Evolutionary conservation across 179 eudicot species (phyloP), one percentile per base, ranked within the genome.

Genomic region (Silene noctiflora): DNA sequence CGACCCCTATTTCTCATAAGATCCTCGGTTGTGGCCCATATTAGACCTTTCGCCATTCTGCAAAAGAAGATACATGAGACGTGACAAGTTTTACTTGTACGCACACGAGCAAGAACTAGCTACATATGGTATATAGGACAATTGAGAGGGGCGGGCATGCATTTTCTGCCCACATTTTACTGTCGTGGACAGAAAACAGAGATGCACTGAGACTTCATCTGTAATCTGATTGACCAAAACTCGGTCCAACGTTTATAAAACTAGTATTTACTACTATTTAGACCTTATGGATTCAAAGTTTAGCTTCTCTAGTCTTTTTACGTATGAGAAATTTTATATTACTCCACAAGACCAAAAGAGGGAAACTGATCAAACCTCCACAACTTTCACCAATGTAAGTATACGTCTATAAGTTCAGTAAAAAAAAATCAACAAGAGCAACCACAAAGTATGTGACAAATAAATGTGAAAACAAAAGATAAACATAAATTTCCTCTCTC

Each of bases 1-100:
- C 81, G 82, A 0, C 88, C 89, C 75, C 84, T 87, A 78, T 90
- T 93, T 67, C 85, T 85, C 58, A 89, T 89, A 78, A 93, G 72
- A 83, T 93, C 97, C 76, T 91, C 98, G 1, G 92, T 85, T 60
- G 93, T 89, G 6, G 92, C 98, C 96, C 97, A 93, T 75, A 90
- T 85, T 77, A 90, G 74, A 65, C 98, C 91, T 82, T 84, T 88
- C 19, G 85, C 88, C 97, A 90, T 93, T 71, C 76, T 80, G 75
- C 44, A 39, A 44, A 56, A 67, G 42, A 58, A 16, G 19, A 44
- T 20, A 69, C 22, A 65, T 64, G 72, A 66, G 48, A 76, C 10
- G 1, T 16, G 27, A 29, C 69, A 20, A 80, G 48, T 66, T 66
- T 33, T n/a, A 42, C 27, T 19, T 68, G 44, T 51, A 51, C 14